Conservation (phyloP, 495 filamentous ascomycete genomes). For the Aspergillus biplanus region DNA sequence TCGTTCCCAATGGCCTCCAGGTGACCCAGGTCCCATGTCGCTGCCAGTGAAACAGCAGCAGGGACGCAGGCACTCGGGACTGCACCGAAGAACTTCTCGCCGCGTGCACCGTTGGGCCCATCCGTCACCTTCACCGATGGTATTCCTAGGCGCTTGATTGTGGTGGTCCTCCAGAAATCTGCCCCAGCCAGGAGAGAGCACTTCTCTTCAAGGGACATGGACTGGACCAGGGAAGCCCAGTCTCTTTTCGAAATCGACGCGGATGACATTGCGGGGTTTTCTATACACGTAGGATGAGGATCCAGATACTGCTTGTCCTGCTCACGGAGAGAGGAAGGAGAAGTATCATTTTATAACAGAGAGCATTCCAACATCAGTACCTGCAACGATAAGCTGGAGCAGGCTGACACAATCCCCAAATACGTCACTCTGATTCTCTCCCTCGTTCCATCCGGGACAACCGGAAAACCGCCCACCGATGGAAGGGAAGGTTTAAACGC, state of each 20-base stretch:
- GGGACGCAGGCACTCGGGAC: constrained; percentile 4
- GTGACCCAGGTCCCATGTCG: constrained; percentile 4
- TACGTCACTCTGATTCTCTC: not conserved
- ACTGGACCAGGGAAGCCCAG: not conserved
- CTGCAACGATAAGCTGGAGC: no score
- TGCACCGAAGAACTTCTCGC: not conserved
- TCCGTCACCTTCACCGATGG: constrained; percentile 11
- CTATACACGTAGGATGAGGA: not conserved
- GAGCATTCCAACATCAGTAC: no score
- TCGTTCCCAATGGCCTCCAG: not conserved
- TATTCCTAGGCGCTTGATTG: constrained; percentile 8
- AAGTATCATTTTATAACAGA: not conserved
- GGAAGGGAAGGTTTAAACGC: not conserved
- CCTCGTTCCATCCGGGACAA: not conserved
- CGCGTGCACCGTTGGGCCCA: constrained; percentile 11
- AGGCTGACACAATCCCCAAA: no score
- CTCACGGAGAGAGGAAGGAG: not conserved
- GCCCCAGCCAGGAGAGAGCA: not conserved
- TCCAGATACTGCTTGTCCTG: not conserved
- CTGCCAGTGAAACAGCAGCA: constrained; percentile 1
- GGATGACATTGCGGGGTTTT: not conserved
- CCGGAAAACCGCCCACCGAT: not conserved
- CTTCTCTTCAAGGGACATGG: constrained; percentile 16
- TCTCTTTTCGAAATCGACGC: not conserved
- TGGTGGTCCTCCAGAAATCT: constrained; percentile 1